Percentiles rank a stretch among this genome's conserved stretches.
These are phyloP conservation scores for Epithele typhae DNA, from an alignment of 768 basidiomycete genomes.

Conservation along the genomic window DNA sequence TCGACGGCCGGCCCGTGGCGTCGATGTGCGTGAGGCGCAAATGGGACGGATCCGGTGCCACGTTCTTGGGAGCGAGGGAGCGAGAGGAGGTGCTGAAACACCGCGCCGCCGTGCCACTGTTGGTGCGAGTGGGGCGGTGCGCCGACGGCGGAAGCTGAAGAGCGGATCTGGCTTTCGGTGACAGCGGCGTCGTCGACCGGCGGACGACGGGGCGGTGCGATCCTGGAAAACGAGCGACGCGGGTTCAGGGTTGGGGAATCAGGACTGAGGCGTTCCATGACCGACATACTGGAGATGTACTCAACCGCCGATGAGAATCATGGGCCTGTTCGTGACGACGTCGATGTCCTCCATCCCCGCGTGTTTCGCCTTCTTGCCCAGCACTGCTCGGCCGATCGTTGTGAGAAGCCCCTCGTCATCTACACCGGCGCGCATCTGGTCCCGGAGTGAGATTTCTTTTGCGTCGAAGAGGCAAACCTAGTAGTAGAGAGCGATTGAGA, in stretches of 20 bases:
- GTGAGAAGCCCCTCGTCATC: constrained; percentile 58
- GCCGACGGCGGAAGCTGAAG: neutral
- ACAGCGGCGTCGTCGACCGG: constrained; percentile 11
- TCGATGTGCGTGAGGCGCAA: constrained; percentile 67
- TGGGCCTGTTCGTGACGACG: constrained; percentile 73
- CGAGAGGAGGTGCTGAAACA: constrained; percentile 13
- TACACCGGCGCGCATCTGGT: constrained; percentile 62
- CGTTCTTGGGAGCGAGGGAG: neutral
- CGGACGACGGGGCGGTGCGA: constrained; percentile 5
- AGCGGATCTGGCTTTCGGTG: constrained; percentile 1
- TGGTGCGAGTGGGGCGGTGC: neutral
- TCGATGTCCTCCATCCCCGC: constrained; percentile 82
- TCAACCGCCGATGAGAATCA: constrained; percentile 96
- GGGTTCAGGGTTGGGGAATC: constrained; percentile 8
- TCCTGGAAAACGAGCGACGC: constrained; percentile 6
- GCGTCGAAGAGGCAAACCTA: constrained; percentile 87
- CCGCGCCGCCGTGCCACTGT: constrained; percentile 6
- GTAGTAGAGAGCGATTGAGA: neutral
- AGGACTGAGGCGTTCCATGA: constrained; percentile 8
- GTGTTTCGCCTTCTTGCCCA: constrained; percentile 75
- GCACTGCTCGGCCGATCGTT: constrained; percentile 61
- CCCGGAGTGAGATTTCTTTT: constrained; percentile 77
- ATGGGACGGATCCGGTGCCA: too few relatives aligned
- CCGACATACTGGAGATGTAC: constrained; percentile 30
- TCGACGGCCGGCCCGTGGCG: constrained; percentile 60